Percentiles rank a stretch among this genome's conserved stretches.
Conservation (phyloP, 176 grass and related monocot genomes). For the Hordeum vulgare region DNA sequence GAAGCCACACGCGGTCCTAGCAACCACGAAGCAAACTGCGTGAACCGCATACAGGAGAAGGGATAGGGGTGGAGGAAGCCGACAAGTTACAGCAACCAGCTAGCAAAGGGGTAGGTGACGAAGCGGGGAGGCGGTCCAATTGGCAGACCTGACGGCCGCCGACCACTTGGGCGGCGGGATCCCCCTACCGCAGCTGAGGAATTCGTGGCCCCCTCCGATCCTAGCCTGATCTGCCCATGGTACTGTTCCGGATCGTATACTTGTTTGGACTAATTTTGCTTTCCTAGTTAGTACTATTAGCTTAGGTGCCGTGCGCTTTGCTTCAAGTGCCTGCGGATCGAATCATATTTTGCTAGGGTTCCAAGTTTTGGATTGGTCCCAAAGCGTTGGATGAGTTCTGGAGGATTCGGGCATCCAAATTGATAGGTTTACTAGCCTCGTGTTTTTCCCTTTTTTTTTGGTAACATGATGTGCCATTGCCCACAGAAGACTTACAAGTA, state of each 20-base stretch:
- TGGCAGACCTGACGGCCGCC: neutral
- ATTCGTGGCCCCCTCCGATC: constrained; percentile 17
- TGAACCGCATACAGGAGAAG: constrained; percentile 1
- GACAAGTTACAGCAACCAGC: constrained; percentile 24
- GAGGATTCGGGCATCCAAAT: neutral
- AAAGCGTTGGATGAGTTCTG: neutral
- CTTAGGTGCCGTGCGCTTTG: constrained; percentile 17
- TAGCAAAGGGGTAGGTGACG: constrained; percentile 17
- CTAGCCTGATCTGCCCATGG: constrained; percentile 44
- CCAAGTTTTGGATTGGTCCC: neutral
- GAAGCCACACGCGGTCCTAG: constrained; percentile 3
- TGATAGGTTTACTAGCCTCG: constrained; percentile 15
- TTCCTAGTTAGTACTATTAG: constrained; percentile 15
- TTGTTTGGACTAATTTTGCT: constrained; percentile 8
- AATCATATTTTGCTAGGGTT: constrained; percentile 9
- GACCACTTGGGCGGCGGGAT: constrained; percentile 13
- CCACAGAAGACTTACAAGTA: neutral
- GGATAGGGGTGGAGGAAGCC: neutral
- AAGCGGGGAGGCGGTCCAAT: constrained; percentile 20
- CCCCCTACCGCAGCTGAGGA: constrained; percentile 24
- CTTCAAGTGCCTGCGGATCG: constrained; percentile 4
- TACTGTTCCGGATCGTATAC: constrained; percentile 49
- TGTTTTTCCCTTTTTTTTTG: neutral
- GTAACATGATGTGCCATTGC: neutral
- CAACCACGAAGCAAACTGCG: neutral